Base-by-base conservation (phyloP, 2,329 filamentous ascomycete species). In the Fusarium mexicanum region DNA sequence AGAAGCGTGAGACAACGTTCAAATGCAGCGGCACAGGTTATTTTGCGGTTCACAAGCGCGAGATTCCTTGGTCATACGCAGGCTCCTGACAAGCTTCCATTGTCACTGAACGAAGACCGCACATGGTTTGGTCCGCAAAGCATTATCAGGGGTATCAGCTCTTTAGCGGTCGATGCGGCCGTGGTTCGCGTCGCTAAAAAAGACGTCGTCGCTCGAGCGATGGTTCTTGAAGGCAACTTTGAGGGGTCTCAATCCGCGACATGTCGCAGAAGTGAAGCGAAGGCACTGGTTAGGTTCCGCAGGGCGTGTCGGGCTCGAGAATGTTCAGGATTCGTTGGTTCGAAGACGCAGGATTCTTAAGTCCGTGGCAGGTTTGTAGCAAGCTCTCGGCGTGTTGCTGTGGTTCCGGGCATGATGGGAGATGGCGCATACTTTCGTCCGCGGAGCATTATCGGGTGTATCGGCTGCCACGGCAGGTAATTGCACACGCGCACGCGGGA, bases 341-440 rank as follows among this genome's bases (percentile, higher is more conserved):
- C 0, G 0, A 35, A 35, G 33, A 0, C 33, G 84, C 94, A 98
- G 40, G 92, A 87, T 80, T 98, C 95, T 79, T 98, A 95, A 44
- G 98, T 89, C 83, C 97, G 98, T 71, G 96, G 91, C 69, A 99
- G 85, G 58, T 91, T 95, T 70, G 98, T 93, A 8, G 93, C 91
- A 1, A 98, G 88, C 81, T 98, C 98, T 69, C 96, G 88, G 81
- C 98, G 96, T 3, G 94, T 94, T 3, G 95, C 94, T 1, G 93
- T 97, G 4, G 94, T 97, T 77, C 92, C 91, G 96, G 37, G 95
- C 95, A 81, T 95, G 93, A 72, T 88, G 88, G 79, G 94, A 95
- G 54, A 94, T 88, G 61, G 88, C 84, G 80, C 91, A 93, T 59
- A 98, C 87, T 79, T 93, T 92, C 38, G 87, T 88, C 77, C 95